Evolutionary conservation across 768 basidiomycete species (phyloP), one percentile per base, ranked within the genome.

Genomic region (Leucogyrophana mollusca): DNA sequence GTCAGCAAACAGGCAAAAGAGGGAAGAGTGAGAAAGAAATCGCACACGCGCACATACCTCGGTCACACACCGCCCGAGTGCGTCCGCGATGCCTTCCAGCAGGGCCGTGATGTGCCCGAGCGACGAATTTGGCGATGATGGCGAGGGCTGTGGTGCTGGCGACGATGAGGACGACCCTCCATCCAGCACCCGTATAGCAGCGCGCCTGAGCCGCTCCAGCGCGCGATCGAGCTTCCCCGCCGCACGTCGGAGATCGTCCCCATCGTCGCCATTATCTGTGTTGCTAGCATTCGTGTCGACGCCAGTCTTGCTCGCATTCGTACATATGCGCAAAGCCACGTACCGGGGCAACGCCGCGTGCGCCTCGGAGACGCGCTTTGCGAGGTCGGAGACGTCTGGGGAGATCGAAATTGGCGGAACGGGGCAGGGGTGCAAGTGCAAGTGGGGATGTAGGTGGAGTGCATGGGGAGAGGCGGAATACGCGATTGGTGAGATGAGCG

Each of bases 211-310:
- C 41, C 79, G 69, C 58, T 87, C 86, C 9, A 88, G 50, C 0
- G 81, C 77, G 20, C 84, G 74, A 41, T 79, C 76, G 11, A 84
- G 64, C 59, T 86, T 88, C 17, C 68, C 72, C 16, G 65, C 65
- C 24, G 71, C 64, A 2, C 74, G 72, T 8, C 42, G 43, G 16
- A 68, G 34, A 17, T 76, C 72, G n/a, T n/a, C n/a, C n/a, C n/a
- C n/a, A n/a, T 68, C 67, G 34, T 68, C 63, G 18, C 49, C 50
- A 2, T 50, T 52, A 7, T 61, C 40, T 11, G 43, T 43, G 21
- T 55, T 32, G 9, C 32, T 33, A n/a, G 32, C 9, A 9, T 33
- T 9, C 32, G 9, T 9, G 40, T 50, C 37, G 36, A 46, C 18
- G 6, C 25, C n/a, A 33, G n/a, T 33, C 32, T 9, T 9, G 9